Evolutionary conservation across 2,329 filamentous ascomycete genomes (phyloP), one percentile per base, ranked within the genome.

Genomic region (Xylariomycetidae sp.): DNA sequence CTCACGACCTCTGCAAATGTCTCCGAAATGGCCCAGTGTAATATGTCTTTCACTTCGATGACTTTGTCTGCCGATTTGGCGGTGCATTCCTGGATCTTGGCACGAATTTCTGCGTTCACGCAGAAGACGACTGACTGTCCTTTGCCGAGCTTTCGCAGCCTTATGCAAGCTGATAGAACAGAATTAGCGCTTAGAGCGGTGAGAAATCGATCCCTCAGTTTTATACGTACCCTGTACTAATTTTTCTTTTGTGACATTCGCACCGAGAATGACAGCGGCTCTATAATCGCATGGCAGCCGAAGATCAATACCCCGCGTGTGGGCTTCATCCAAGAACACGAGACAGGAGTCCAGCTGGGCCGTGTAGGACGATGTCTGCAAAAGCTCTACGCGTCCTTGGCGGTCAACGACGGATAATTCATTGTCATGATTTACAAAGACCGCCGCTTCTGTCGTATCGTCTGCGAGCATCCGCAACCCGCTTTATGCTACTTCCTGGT

Each of bases 121-220:
- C 69, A 74, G 30, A 85, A 85, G 0, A 72, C 60, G 0, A 86
- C 69, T 0, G 74, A 77, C 43, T 88, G 82, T 0, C 80, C 80
- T 3, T 74, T 59, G 0, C 80, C 82, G 0, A 88, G 64, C 38
- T 80, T 75, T 6, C 82, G 57, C 72, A 87, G 78, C 10, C 83
- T 58, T 77, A 83, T 85, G 38, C 79, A 82, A 0, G 79, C 80
- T 75, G 20, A 11, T 3, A 16, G 5, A 4, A 11, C 20, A n/a
- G n/a, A n/a, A 27, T 30, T n/a, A 45, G 27, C 20, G 42, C 8
- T 23, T 23, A 23, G 8, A n/a, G 8, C n/a, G 34, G 34, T 16
- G 11, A 27, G 12, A 12, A 12, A 27, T 16, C 16, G 2, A 30
- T 37, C 14, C 28, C 16, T 11, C 4, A 16, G n/a, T n/a, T n/a